Percentiles rank a stretch among this genome's conserved stretches.
Evolutionary conservation across 306 rosid species (phyloP).

Genomic region (Cicer bijugum): DNA sequence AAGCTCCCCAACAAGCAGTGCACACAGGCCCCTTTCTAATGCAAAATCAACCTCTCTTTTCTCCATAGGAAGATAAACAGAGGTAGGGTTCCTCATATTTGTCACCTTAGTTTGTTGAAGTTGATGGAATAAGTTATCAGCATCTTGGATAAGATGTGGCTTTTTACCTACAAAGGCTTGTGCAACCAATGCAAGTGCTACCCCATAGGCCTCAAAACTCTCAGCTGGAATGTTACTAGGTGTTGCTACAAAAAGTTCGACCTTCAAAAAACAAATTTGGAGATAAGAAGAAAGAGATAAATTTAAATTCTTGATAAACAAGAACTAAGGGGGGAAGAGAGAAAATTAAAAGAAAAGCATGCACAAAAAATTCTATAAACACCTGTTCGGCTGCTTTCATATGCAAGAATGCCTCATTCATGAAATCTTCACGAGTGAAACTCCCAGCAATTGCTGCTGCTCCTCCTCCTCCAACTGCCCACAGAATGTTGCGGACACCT

Average conservation of each 20-base stretch:
- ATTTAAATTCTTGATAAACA: background rate
- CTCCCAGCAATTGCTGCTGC: slow-evolving; percentile 96
- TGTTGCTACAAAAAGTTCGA: slow-evolving; percentile 90
- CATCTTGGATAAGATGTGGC: slow-evolving; percentile 89
- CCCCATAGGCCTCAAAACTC: slow-evolving; percentile 95
- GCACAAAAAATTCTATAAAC: slow-evolving; percentile 20
- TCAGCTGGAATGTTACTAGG: slow-evolving; percentile 95
- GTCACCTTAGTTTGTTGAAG: slow-evolving; percentile 85
- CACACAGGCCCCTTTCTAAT: slow-evolving; percentile 93
- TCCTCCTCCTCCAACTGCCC: slow-evolving; percentile 99
- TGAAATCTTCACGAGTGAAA: slow-evolving; percentile 83
- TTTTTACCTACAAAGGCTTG: slow-evolving; percentile 85
- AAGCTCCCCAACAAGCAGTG: slow-evolving; percentile 92
- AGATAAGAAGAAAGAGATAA: background rate
- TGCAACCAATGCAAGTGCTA: slow-evolving; percentile 95
- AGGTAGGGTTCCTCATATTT: slow-evolving; percentile 53
- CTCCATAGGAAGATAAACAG: slow-evolving; percentile 58
- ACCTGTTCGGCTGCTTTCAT: slow-evolving; percentile 99
- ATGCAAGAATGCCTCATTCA: slow-evolving; percentile 78
- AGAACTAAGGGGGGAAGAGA: background rate
- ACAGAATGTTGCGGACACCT: slow-evolving; percentile 87
- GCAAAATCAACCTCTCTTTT: slow-evolving; percentile 84
- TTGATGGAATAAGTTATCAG: slow-evolving; percentile 88
- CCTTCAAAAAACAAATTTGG: slow-evolving; percentile 56
- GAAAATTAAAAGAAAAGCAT: slow-evolving; percentile 19